Evolutionary conservation across 2,329 filamentous ascomycete genomes (phyloP).

Genomic region (Colletotrichum sp.): DNA sequence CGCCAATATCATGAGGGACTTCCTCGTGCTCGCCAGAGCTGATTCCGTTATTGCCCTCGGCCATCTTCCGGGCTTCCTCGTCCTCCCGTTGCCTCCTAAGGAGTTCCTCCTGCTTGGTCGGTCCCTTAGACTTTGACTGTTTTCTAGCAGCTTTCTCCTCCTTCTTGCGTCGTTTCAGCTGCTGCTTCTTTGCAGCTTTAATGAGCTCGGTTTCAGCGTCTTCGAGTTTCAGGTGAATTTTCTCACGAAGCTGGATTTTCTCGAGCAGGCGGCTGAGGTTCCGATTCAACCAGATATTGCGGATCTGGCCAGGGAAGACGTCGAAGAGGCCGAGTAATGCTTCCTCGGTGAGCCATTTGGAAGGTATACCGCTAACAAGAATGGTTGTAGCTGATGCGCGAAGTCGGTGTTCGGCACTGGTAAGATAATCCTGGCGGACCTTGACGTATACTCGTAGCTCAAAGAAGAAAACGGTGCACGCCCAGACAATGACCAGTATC

Average conservation of each 20-base stretch:
- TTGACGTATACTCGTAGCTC: slow-evolving; percentile 90
- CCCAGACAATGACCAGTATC: slow-evolving; percentile 78
- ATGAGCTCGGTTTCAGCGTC: slow-evolving; percentile 85
- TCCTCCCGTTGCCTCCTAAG: slow-evolving; percentile 54
- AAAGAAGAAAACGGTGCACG: slow-evolving; percentile 85
- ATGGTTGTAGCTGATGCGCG: slow-evolving; percentile 95
- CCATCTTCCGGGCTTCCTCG: slow-evolving; percentile 53
- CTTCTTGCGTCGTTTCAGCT: slow-evolving; percentile 70
- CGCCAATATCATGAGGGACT: slow-evolving; percentile 56
- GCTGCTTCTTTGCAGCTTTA: slow-evolving; percentile 76
- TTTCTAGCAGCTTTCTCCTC: slow-evolving; percentile 70
- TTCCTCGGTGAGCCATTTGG: slow-evolving; percentile 87
- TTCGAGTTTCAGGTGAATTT: slow-evolving; percentile 76
- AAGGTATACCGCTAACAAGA: slow-evolving; percentile 86
- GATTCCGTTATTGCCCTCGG: slow-evolving; percentile 52
- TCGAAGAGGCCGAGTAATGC: slow-evolving; percentile 87
- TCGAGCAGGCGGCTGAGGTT: slow-evolving; percentile 83
- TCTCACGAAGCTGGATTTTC: slow-evolving; percentile 79
- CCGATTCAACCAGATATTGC: slow-evolving; percentile 96
- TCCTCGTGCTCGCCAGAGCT: slow-evolving; percentile 58
- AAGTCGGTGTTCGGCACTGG: slow-evolving; percentile 91
- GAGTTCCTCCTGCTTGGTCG: slow-evolving; percentile 55
- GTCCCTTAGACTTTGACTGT: slow-evolving; percentile 49
- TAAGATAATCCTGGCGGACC: slow-evolving; percentile 91
- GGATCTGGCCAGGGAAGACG: slow-evolving; percentile 92